A percentile compares a stretch with the other conserved stretches of the same genome.
Evolutionary conservation across 2,329 filamentous ascomycete species (phyloP).

Genomic region (Epichloe gansuensis): DNA sequence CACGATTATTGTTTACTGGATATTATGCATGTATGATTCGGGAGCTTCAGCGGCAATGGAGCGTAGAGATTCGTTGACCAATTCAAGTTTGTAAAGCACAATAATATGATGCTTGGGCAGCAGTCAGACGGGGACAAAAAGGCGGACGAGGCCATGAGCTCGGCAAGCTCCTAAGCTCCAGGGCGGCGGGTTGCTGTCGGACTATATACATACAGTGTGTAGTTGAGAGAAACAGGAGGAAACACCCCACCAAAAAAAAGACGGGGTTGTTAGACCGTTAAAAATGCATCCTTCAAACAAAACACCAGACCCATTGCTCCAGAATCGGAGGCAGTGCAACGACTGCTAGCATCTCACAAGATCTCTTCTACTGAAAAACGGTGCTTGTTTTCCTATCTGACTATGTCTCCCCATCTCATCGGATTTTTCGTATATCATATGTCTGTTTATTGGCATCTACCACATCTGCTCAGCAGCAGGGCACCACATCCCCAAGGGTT

Average conservation of each 20-base stretch:
- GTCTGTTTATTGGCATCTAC: no score
- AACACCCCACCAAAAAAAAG: not conserved
- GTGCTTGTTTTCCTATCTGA: no score
- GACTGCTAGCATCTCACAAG: no score
- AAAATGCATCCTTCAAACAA: not conserved
- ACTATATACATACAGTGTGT: no score
- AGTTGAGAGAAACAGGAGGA: no score
- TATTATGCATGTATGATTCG: not conserved
- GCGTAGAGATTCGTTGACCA: not conserved
- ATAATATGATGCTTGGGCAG: not conserved
- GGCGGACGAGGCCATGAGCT: not conserved
- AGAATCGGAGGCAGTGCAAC: no score
- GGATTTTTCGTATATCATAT: no score
- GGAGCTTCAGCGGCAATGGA: not conserved
- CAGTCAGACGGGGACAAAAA: not conserved
- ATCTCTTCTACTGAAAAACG: no score
- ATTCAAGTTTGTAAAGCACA: no score
- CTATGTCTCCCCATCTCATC: no score
- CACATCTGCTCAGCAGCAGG: not conserved
- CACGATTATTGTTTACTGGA: not conserved
- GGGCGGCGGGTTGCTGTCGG: not conserved
- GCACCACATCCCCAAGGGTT: constrained; percentile 2
- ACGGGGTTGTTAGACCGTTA: no score
- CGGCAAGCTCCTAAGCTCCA: not conserved
- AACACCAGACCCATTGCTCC: no score